Conservation (phyloP, 2,329 filamentous ascomycete species). For the Hypoxylon sp. region DNA sequence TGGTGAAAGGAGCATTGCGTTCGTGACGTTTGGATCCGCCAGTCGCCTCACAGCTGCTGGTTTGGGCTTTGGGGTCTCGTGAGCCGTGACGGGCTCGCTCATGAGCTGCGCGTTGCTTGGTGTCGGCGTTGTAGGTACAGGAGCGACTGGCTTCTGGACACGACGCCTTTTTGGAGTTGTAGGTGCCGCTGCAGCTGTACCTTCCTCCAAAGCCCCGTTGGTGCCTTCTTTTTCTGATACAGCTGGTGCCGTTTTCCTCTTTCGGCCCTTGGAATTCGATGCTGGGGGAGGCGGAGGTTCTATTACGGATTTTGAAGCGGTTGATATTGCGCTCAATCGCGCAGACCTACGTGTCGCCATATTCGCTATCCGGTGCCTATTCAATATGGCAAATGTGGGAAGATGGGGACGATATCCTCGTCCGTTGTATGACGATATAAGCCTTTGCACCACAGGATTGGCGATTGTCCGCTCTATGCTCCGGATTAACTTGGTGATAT, state of each 20-base stretch:
- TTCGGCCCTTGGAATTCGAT: slow-evolving; percentile 57
- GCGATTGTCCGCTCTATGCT: background rate
- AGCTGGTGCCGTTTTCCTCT: slow-evolving; percentile 48
- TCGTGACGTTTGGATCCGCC: slow-evolving; percentile 75
- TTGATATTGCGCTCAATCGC: slow-evolving; percentile 51
- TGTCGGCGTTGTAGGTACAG: slow-evolving; percentile 63
- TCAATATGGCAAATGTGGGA: background rate
- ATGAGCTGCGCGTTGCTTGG: slow-evolving; percentile 62
- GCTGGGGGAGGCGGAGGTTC: slow-evolving; percentile 43
- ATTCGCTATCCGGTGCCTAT: slow-evolving; percentile 33
- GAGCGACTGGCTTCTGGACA: slow-evolving; percentile 46
- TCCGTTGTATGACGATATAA: slow-evolving; percentile 3
- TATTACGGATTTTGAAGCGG: slow-evolving; percentile 37
- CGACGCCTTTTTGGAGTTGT: slow-evolving; percentile 53
- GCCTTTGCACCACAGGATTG: background rate
- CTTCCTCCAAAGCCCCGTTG: slow-evolving; percentile 23
- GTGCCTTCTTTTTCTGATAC: slow-evolving; percentile 16
- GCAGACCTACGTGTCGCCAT: slow-evolving; percentile 55
- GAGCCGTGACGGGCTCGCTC: slow-evolving; percentile 51
- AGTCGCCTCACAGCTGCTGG: slow-evolving; percentile 66
- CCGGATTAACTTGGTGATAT: slow-evolving; percentile 6
- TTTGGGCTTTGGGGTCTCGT: slow-evolving; percentile 57
- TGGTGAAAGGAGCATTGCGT: slow-evolving; percentile 80
- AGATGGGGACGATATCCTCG: background rate
- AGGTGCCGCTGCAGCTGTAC: slow-evolving; percentile 46